Conservation (phyloP, 2,329 filamentous ascomycete species). For the Leptodontidium sp. region DNA sequence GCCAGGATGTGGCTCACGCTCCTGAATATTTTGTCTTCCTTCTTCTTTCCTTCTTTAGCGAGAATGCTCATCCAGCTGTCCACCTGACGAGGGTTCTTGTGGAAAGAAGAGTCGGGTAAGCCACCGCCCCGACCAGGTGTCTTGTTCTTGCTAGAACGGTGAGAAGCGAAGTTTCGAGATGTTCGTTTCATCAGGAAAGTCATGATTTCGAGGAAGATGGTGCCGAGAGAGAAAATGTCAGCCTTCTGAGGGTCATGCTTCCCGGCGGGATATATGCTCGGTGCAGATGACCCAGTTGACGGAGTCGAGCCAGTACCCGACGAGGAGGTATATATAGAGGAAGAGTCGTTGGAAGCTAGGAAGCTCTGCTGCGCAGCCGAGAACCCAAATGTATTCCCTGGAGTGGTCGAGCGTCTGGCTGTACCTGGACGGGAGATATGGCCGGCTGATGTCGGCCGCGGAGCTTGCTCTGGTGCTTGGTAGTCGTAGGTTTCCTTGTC, state of each 20-base stretch:
- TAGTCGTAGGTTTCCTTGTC: constrained; percentile 78
- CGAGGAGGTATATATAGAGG: constrained; percentile 40
- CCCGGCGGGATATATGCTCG: constrained; percentile 26
- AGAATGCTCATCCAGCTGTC: constrained; percentile 72
- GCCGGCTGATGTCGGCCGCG: constrained; percentile 46
- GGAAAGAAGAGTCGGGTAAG: constrained; percentile 73
- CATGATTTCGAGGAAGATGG: constrained; percentile 75
- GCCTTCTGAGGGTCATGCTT: constrained; percentile 64
- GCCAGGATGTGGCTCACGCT: constrained; percentile 62
- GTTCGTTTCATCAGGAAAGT: constrained; percentile 75
- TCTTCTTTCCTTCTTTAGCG: constrained; percentile 63
- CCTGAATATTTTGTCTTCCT: constrained; percentile 55
- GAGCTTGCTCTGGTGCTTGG: constrained; percentile 67
- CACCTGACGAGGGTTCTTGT: constrained; percentile 73
- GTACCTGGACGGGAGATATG: constrained; percentile 48
- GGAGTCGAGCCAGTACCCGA: constrained; percentile 23
- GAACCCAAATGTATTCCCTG: constrained; percentile 24
- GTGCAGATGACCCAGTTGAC: constrained; percentile 22
- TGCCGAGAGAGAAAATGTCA: constrained; percentile 78
- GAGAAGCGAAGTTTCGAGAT: constrained; percentile 69
- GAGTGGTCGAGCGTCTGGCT: constrained; percentile 42
- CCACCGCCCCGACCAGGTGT: constrained; percentile 59
- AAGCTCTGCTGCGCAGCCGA: constrained; percentile 18
- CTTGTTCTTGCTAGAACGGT: constrained; percentile 72
- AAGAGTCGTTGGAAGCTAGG: constrained; percentile 34